phyloP scores from a whole-genome alignment of 1,284 basidiomycete species.

The Caloboletus firmus region DNA sequence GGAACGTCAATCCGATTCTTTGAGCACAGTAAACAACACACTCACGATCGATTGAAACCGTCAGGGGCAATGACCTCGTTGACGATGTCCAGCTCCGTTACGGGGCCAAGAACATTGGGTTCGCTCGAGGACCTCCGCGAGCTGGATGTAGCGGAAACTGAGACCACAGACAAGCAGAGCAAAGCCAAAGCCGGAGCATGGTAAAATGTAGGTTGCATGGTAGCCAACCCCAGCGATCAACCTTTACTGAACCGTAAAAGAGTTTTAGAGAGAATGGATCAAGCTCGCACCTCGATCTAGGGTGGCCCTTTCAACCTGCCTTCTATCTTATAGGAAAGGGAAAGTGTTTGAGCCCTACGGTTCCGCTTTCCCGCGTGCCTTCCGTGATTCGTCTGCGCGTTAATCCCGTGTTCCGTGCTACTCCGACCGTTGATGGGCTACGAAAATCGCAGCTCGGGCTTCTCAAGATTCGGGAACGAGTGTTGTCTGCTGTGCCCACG shows the following conservation, averaged over 20 bases:
- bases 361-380: too few relatives aligned
- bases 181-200: background rate
- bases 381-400: background rate
- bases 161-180: background rate
- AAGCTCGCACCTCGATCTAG: background rate
- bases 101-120: background rate
- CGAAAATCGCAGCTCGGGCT: background rate
- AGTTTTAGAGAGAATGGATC: background rate
- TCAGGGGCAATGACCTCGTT: conserved; percentile 32
- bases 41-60: conserved; percentile 25
- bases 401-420: background rate
- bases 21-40: background rate
- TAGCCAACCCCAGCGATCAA: background rate
- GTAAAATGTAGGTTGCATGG: conserved; percentile 1
- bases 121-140: too few relatives aligned
- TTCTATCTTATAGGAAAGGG: background rate
- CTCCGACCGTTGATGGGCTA: too few relatives aligned
- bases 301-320: background rate
- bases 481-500: background rate
- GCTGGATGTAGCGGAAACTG: background rate
- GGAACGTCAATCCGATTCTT: background rate
- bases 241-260: background rate
- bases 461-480: background rate
- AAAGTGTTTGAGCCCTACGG: too few relatives aligned
- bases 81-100: conserved; percentile 12